phyloP scores from a whole-genome alignment of 2,329 filamentous ascomycete genomes.

The Parasarocladium wereldwijsianum region DNA sequence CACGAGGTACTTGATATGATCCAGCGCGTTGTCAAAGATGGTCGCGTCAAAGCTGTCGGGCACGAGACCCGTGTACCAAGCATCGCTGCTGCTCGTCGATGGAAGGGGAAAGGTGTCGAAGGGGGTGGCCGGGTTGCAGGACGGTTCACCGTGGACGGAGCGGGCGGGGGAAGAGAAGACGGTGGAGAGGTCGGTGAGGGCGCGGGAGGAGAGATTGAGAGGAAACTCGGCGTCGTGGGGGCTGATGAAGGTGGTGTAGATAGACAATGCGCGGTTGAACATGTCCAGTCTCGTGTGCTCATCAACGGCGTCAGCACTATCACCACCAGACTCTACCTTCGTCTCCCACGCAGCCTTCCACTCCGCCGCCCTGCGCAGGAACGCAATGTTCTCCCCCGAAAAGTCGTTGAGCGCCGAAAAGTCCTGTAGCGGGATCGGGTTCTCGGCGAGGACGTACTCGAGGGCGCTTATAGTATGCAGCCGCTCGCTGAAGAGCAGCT shows the following conservation, averaged over 20 bases:
- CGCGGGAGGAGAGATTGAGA: conserved; percentile 44
- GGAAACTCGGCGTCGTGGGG: conserved; percentile 45
- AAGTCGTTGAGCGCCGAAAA: conserved; percentile 40
- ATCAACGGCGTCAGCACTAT: no score
- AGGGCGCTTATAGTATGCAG: conserved; percentile 37
- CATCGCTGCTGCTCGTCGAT: conserved; percentile 7
- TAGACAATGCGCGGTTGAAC: conserved; percentile 43
- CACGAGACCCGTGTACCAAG: conserved; percentile 15
- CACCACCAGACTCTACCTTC: no score
- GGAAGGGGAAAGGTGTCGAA: conserved; percentile 20
- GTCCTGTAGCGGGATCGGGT: conserved; percentile 30
- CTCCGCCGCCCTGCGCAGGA: conserved; percentile 30
- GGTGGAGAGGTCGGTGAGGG: conserved; percentile 33
- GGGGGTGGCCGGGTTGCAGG: conserved; percentile 22
- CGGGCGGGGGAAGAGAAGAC: conserved; percentile 38
- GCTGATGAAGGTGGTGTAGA: conserved; percentile 48
- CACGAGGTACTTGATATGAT: conserved; percentile 51
- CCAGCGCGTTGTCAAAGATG: conserved; percentile 46
- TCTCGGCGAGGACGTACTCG: conserved; percentile 29
- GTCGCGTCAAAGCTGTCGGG: conserved; percentile 32
- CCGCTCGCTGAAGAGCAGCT: conserved; percentile 22
- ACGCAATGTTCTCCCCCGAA: conserved; percentile 43
- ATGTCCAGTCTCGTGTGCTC: neutral
- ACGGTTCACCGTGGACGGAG: conserved; percentile 18
- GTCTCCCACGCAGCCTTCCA: conserved; percentile 21